These are phyloP conservation scores for Salix suchowensis DNA, from an alignment of 345 rosid genomes.

Conservation along the genomic window DNA sequence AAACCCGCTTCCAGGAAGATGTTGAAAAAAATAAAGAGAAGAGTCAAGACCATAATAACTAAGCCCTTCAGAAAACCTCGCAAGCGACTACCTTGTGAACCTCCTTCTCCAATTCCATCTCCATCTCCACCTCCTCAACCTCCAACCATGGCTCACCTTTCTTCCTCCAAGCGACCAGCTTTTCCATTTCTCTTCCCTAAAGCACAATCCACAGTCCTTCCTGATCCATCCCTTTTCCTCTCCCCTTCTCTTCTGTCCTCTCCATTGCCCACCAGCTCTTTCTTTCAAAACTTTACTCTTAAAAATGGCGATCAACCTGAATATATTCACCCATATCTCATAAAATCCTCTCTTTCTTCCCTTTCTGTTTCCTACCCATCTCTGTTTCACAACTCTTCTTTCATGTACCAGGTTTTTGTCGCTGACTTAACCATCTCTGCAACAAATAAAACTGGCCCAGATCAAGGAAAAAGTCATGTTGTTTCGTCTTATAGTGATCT, in stretches of 20 bases:
- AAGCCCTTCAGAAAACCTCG: constrained; percentile 13
- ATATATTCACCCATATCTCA: constrained; percentile 86
- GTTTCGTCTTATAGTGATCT: constrained; percentile 74
- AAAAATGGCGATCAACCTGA: constrained; percentile 79
- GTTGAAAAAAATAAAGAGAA: constrained; percentile 8
- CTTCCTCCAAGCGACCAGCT: constrained; percentile 11
- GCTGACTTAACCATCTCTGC: constrained; percentile 70
- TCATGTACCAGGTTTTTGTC: constrained; percentile 55
- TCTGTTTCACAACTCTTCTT: constrained; percentile 51
- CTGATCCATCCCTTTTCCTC: constrained; percentile 81
- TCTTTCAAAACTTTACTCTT: constrained; percentile 88
- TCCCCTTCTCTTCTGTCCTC: constrained; percentile 56
- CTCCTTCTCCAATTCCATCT: background rate
- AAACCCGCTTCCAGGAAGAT: background rate
- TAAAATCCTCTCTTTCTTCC: constrained; percentile 59
- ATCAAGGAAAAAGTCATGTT: constrained; percentile 37
- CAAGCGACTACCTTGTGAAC: background rate
- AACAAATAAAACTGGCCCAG: constrained; percentile 27
- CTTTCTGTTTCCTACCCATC: constrained; percentile 75
- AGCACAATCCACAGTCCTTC: constrained; percentile 56
- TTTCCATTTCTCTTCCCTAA: constrained; percentile 65
- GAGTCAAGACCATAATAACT: constrained; percentile 7
- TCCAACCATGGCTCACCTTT: constrained; percentile 10
- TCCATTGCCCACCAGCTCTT: constrained; percentile 84
- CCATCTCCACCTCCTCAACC: constrained; percentile 7